Evolutionary conservation across 345 rosid genomes (phyloP).

Genomic region (Linum usitatissimum): DNA sequence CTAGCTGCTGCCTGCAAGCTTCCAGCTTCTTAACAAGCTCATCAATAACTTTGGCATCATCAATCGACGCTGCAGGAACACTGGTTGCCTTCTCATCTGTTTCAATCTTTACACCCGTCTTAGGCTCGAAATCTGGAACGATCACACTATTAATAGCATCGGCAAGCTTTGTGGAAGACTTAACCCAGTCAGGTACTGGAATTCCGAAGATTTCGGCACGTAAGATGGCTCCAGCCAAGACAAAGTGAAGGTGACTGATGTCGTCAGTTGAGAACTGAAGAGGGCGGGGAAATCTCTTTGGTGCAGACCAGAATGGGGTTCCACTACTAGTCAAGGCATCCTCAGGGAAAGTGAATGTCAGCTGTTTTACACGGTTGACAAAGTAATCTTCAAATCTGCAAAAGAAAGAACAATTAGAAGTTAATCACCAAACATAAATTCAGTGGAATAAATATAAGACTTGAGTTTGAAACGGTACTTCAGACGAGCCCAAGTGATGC

Average conservation of each 20-base stretch:
- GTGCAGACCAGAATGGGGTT: constrained; percentile 98
- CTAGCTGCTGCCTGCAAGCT: constrained; percentile 44
- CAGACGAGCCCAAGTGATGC: constrained; percentile 89
- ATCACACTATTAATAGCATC: constrained; percentile 69
- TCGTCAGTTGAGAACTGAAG: constrained; percentile 64
- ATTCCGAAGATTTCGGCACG: constrained; percentile 93
- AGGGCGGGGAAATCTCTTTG: constrained; percentile 86
- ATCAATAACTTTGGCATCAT: constrained; percentile 69
- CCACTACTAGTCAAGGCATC: constrained; percentile 88
- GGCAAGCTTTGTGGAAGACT: constrained; percentile 42
- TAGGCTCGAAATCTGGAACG: constrained; percentile 87
- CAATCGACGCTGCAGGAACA: constrained; percentile 61
- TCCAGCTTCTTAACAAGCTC: constrained; percentile 59
- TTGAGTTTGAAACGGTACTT: constrained; percentile 28
- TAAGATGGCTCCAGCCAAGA: constrained; percentile 66
- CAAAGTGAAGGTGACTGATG: constrained; percentile 53
- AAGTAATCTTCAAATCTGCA: constrained; percentile 94
- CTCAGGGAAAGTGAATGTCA: constrained; percentile 83
- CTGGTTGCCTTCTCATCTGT: constrained; percentile 91
- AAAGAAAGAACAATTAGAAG: constrained; percentile 16
- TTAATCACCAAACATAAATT: constrained; percentile 1
- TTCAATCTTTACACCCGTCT: constrained; percentile 62
- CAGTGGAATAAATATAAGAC: neutral
- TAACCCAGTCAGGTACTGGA: constrained; percentile 72
- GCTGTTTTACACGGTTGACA: constrained; percentile 69